Evolutionary conservation across 2,329 filamentous ascomycete species (phyloP).

Genomic region (Colletotrichum siamense): DNA sequence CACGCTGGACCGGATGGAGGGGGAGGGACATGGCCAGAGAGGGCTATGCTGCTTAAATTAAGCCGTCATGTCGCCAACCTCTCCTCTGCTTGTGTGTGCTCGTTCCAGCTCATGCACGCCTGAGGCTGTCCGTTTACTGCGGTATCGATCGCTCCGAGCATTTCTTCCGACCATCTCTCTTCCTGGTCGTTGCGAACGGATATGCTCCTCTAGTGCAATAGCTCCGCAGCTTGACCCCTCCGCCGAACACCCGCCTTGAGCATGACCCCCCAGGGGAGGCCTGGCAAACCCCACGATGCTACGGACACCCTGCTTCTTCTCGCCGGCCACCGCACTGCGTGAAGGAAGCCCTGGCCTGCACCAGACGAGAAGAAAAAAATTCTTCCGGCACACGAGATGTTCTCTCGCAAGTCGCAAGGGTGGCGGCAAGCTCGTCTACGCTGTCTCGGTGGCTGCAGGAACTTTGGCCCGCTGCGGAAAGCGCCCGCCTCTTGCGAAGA

Average conservation of each 20-base stretch:
- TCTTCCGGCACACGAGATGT: background rate
- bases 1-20: background rate
- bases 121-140: background rate
- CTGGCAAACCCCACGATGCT: background rate
- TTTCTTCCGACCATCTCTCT: background rate
- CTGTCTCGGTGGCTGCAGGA: background rate
- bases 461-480: background rate
- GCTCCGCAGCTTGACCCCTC: background rate
- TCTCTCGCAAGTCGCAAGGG: background rate
- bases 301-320: background rate
- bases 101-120: background rate
- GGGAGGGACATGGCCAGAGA: background rate
- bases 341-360: background rate
- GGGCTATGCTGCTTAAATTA: background rate
- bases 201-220: background rate
- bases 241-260: background rate
- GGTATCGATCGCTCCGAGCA: background rate
- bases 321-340: background rate
- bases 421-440: background rate
- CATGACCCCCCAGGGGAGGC: background rate
- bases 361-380: background rate
- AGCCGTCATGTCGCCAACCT: background rate
- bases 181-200: background rate
- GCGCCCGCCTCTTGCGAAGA: background rate
- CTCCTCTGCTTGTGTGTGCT: background rate